These are phyloP conservation scores for Pseudofabraea citricarpa DNA, from an alignment of 2,329 filamentous ascomycete genomes.

Conservation along the genomic window DNA sequence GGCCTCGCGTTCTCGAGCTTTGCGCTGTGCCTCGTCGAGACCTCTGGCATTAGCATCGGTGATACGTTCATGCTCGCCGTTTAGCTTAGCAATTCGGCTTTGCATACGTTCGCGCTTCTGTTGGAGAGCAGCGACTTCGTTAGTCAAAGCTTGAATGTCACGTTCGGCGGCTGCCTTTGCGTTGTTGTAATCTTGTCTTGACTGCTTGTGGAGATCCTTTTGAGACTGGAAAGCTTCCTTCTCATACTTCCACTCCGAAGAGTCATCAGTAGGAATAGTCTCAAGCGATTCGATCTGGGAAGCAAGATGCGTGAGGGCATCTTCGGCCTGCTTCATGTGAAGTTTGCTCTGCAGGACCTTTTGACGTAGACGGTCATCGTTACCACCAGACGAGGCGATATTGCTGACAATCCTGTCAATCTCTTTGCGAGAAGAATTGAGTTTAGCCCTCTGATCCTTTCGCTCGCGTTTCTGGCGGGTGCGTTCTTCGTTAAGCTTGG, in stretches of 20 bases:
- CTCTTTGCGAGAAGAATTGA: slow-evolving; percentile 66
- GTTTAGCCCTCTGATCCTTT: slow-evolving; percentile 69
- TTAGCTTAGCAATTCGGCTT: slow-evolving; percentile 65
- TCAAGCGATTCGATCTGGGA: slow-evolving; percentile 61
- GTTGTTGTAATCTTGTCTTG: slow-evolving; percentile 49
- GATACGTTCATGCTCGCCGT: slow-evolving; percentile 67
- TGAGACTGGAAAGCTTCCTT: slow-evolving; percentile 51
- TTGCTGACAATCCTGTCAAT: slow-evolving; percentile 64
- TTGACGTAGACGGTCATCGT: slow-evolving; percentile 71
- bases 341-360: slow-evolving; percentile 72
- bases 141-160: slow-evolving; percentile 56
- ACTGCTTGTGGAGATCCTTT: slow-evolving; percentile 38
- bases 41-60: slow-evolving; percentile 60
- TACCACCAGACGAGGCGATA: slow-evolving; percentile 63
- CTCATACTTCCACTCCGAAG: slow-evolving; percentile 44
- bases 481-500: slow-evolving; percentile 65
- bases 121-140: slow-evolving; percentile 58
- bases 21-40: slow-evolving; percentile 29
- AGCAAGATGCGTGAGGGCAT: slow-evolving; percentile 50
- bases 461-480: slow-evolving; percentile 64
- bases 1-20: slow-evolving; percentile 20
- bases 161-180: slow-evolving; percentile 59
- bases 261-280: slow-evolving; percentile 57
- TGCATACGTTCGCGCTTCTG: slow-evolving; percentile 70
- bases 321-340: slow-evolving; percentile 62